Evolutionary conservation across 441 rosid genomes (phyloP).

Genomic region (Sinapis alba): DNA sequence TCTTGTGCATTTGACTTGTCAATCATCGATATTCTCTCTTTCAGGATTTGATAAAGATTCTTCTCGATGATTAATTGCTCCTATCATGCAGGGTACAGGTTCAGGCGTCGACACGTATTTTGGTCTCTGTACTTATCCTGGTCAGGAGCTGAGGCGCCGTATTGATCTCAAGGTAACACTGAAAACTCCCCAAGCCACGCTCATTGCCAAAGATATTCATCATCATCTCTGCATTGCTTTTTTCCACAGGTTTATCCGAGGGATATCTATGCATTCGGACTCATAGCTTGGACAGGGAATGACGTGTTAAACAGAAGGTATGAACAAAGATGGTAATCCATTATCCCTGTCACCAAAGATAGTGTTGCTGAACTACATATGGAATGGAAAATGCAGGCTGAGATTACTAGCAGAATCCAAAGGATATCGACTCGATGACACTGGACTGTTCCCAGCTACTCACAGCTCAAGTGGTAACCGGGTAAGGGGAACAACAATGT

Average conservation of each 20-base stretch:
- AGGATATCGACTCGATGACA: conserved; percentile 87
- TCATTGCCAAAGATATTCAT: conserved; percentile 6
- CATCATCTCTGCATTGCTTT: background rate
- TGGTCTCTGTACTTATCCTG: conserved; percentile 88
- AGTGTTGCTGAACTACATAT: background rate
- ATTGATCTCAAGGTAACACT: conserved; percentile 83
- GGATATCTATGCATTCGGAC: conserved; percentile 87
- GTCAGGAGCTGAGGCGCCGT: conserved; percentile 77
- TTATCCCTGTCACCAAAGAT: background rate
- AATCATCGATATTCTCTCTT: background rate
- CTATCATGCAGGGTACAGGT: conserved; percentile 64
- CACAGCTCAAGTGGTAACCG: conserved; percentile 73
- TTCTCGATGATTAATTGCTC: conserved; percentile 4
- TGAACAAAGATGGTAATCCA: background rate
- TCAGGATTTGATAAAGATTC: background rate
- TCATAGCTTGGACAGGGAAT: conserved; percentile 95
- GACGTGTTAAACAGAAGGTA: conserved; percentile 90
- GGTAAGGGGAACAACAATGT: conserved; percentile 40
- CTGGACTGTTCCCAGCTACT: conserved; percentile 83
- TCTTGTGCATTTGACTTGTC: conserved; percentile 3
- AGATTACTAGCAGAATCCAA: conserved; percentile 88
- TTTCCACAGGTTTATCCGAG: conserved; percentile 77
- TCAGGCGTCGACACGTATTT: conserved; percentile 92
- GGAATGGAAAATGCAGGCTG: conserved; percentile 54
- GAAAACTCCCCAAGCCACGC: background rate